Evolutionary conservation across 257 asterid species (phyloP).

Genomic region (Nemophila menziesii): DNA sequence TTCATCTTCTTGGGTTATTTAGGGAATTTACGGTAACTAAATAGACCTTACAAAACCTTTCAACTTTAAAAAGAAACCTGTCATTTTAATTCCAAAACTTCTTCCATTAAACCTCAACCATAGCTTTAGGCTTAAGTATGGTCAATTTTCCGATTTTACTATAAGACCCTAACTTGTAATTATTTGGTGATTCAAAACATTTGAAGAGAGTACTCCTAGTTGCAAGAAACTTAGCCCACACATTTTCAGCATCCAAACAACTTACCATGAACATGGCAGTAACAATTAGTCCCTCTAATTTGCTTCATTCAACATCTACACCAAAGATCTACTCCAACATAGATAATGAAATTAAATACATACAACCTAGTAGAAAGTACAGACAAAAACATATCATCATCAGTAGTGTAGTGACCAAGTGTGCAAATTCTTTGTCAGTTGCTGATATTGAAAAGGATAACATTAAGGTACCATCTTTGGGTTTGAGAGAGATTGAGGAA

Average conservation of each 20-base stretch:
- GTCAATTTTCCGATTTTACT: no score
- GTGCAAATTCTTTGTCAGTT: slow-evolving; percentile 4
- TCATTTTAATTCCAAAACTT: no score
- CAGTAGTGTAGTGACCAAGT: slow-evolving; percentile 2
- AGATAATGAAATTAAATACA: not conserved
- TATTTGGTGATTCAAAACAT: no score
- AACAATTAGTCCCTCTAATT: not conserved
- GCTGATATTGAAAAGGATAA: slow-evolving; percentile 12
- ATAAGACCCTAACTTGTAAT: no score
- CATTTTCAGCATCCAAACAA: not conserved
- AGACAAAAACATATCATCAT: not conserved
- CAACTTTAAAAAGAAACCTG: no score
- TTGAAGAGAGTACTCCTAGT: not conserved
- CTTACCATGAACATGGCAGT: not conserved
- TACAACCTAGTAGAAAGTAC: not conserved
- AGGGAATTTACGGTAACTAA: no score
- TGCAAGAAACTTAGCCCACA: not conserved
- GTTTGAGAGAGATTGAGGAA: slow-evolving; percentile 38
- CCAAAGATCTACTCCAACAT: not conserved
- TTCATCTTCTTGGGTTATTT: no score
- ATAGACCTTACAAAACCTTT: no score
- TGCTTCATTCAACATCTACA: not conserved
- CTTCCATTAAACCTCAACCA: no score
- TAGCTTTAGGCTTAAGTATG: no score
- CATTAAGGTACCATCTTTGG: slow-evolving; percentile 45